Percentiles rank a stretch among this genome's conserved stretches.
These are phyloP conservation scores for Colletotrichum falcatum DNA, from an alignment of 2,329 filamentous ascomycete genomes.

Conservation along the genomic window DNA sequence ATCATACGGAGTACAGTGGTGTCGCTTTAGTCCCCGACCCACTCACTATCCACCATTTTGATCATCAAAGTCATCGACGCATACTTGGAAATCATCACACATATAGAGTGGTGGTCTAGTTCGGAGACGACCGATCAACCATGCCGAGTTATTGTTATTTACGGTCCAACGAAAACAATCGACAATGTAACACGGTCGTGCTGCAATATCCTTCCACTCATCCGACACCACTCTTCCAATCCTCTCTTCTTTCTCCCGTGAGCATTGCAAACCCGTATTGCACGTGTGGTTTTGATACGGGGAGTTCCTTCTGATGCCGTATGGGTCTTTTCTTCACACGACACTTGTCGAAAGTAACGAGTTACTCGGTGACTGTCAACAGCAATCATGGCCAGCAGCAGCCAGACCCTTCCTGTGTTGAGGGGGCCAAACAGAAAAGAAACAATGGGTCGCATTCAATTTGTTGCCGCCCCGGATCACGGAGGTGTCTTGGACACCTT, in stretches of 20 bases:
- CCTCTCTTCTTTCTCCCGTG: not conserved
- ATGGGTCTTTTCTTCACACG: not conserved
- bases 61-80: not conserved
- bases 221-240: not conserved
- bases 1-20: not conserved
- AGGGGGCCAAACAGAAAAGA: conserved; percentile 52
- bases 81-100: not conserved
- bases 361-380: not conserved
- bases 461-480: conserved; percentile 69
- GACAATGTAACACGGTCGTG: not conserved
- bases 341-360: conserved; percentile 12
- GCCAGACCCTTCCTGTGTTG: conserved; percentile 29
- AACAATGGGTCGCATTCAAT: conserved; percentile 73
- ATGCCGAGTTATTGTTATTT: not conserved
- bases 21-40: no score
- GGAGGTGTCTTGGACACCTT: conserved; percentile 75
- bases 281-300: not conserved
- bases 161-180: not conserved
- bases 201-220: not conserved
- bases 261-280: not conserved
- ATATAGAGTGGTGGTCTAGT: not conserved
- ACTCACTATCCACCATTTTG: not conserved
- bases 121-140: no score
- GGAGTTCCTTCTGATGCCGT: not conserved
- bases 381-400: not conserved